These are phyloP conservation scores for Botryosphaeria dothidea DNA, from an alignment of 2,329 filamentous ascomycete species.

Conservation along the genomic window DNA sequence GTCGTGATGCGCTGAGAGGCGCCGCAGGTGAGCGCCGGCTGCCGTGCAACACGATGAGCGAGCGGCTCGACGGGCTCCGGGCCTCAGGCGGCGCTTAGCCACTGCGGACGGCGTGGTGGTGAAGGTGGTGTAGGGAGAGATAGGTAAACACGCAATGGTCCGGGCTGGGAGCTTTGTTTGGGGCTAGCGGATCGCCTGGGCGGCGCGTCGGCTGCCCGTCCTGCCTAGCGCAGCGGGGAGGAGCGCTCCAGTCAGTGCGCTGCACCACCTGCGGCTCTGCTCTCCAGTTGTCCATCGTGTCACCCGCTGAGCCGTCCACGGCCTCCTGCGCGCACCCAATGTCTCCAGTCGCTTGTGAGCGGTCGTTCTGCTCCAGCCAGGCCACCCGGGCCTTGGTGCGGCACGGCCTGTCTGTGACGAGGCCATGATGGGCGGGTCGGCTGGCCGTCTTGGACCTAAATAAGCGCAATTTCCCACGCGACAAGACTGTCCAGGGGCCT, in stretches of 20 bases:
- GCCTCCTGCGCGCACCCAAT: too few relatives aligned
- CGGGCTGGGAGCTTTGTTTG: neutral
- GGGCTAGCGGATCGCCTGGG: conserved; percentile 7
- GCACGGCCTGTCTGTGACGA: neutral
- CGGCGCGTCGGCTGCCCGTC: neutral
- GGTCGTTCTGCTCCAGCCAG: too few relatives aligned
- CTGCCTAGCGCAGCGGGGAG: neutral
- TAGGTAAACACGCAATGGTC: neutral
- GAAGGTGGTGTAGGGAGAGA: neutral
- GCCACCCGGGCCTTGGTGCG: too few relatives aligned
- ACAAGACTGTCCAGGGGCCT: conserved; percentile 5
- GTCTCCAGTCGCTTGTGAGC: too few relatives aligned
- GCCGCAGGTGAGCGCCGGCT: neutral
- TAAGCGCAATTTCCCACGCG: conserved; percentile 16
- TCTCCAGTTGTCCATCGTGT: neutral
- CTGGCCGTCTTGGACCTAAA: neutral
- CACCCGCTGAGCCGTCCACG: too few relatives aligned
- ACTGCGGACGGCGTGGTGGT: neutral
- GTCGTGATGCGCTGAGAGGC: too few relatives aligned
- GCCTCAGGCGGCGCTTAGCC: neutral
- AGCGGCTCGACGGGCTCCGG: neutral
- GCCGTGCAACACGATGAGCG: neutral
- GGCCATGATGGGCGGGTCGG: neutral
- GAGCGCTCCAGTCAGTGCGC: neutral
- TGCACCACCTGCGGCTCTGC: conserved; percentile 1